Evolutionary conservation across 169 alveolate species (phyloP), one percentile per base, ranked within the genome.

Genomic region (Eimeria sp.): DNA sequence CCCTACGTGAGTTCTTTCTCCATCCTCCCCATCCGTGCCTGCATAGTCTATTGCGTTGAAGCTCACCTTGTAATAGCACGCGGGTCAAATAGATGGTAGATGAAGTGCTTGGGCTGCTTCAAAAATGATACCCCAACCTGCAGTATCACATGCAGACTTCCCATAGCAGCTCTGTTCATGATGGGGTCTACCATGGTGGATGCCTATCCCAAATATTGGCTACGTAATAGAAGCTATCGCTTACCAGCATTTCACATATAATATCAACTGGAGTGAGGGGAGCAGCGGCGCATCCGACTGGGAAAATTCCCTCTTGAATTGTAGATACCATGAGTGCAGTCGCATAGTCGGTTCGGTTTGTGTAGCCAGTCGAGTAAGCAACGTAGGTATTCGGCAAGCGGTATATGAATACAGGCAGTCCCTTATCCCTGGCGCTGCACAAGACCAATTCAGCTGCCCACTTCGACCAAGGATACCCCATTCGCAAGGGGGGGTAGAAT

Each of bases 401-500:
- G 71, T 97, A 97, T 37, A 97, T 72, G 33, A 95, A 89, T 68
- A 96, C 97, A 52, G 98, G 98, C 56, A 97, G 71, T 1, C 98
- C 98, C 58, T 89, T 91, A 18, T 95, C 88, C 74, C 93, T 72
- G 25, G 98, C 98, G 33, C 95, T 71, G 56, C 95, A 97, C 60
- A 97, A 74, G 52, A 97, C 97, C 74, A 82, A 76, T 87, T 97
- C 98, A 43, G 98, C 98, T 56, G 97, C 98, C 98, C 97, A 96
- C 93, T 97, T 97, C 13, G 97, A 90, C 98, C 98, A 97, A 37
- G 98, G 98, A 62, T 97, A 97, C 18, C 98, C 98, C 95, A 91
- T 97, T 49, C 97, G 94, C 18, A 85, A 33, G 14, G 97, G 97
- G 23, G 97, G 98, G 46, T 91, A 97, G 83, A 96, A 83, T 33